Conservation (phyloP, 176 grass and related monocot genomes). For the Avena insularis region DNA sequence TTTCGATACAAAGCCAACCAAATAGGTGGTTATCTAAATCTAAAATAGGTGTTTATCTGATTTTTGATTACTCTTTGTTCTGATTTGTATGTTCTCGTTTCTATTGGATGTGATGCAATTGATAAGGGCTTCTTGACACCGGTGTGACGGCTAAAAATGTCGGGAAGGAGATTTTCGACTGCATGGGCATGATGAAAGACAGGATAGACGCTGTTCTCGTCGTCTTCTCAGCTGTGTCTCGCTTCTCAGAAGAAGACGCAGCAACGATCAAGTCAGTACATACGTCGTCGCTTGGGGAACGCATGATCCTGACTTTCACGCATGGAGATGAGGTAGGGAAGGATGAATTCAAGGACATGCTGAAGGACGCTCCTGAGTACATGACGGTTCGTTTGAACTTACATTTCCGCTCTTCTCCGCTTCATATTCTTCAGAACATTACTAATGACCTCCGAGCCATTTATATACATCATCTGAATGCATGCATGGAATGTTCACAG, state of each 20-base stretch:
- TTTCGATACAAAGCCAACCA: too few species aligned
- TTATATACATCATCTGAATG: neutral
- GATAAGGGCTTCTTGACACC: neutral
- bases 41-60: neutral
- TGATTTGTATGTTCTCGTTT: neutral
- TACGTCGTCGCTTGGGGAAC: neutral
- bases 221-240: neutral
- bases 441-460: neutral
- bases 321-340: neutral
- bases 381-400: neutral
- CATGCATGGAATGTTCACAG: neutral
- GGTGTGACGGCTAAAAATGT: neutral
- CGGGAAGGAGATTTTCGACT: neutral
- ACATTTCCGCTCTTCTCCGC: neutral
- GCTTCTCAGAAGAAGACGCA: slow-evolving; percentile 6
- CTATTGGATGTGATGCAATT: neutral
- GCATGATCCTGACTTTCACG: neutral
- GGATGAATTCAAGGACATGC: neutral
- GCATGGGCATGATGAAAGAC: neutral
- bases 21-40: too few species aligned
- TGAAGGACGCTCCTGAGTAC: neutral
- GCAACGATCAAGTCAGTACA: neutral
- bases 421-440: neutral
- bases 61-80: neutral
- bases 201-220: neutral